These are phyloP conservation scores for Stenocarpella maydis DNA, from an alignment of 2,329 filamentous ascomycete species.

Conservation along the genomic window DNA sequence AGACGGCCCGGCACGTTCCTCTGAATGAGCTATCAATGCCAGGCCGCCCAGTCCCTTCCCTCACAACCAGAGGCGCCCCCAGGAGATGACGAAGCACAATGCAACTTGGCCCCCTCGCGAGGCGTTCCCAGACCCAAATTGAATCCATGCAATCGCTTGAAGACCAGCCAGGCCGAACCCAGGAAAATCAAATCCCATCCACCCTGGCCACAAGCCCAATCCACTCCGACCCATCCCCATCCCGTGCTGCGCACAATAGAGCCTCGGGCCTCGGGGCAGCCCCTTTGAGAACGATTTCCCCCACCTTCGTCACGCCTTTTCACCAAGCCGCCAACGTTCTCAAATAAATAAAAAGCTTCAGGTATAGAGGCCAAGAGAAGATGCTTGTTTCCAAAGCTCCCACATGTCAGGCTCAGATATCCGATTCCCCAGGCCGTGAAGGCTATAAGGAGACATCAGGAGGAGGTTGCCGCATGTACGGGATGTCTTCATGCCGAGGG, in stretches of 20 bases:
- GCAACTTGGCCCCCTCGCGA: neutral
- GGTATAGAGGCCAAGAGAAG: conserved; percentile 21
- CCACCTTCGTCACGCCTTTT: neutral
- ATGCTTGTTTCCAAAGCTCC: neutral
- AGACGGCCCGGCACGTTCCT: conserved; percentile 31
- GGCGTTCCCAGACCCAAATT: conserved; percentile 11
- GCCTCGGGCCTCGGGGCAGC: neutral
- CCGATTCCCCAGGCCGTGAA: conserved; percentile 7
- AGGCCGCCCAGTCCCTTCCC: neutral
- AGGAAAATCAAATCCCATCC: neutral
- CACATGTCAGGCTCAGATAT: neutral
- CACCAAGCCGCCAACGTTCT: conserved; percentile 32
- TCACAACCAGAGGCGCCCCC: too few relatives aligned
- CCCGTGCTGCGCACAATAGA: neutral
- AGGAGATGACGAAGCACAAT: neutral
- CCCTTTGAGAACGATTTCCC: neutral
- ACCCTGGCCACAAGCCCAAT: neutral
- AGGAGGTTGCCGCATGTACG: neutral
- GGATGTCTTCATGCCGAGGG: neutral
- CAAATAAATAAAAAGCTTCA: neutral
- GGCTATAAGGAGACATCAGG: conserved; percentile 16
- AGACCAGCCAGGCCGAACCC: neutral
- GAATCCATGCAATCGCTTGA: conserved; percentile 15
- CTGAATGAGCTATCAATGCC: conserved; percentile 35
- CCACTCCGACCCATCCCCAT: neutral